Base-by-base conservation (phyloP, 495 filamentous ascomycete genomes). In the Sphaerosporella brunnea region DNA sequence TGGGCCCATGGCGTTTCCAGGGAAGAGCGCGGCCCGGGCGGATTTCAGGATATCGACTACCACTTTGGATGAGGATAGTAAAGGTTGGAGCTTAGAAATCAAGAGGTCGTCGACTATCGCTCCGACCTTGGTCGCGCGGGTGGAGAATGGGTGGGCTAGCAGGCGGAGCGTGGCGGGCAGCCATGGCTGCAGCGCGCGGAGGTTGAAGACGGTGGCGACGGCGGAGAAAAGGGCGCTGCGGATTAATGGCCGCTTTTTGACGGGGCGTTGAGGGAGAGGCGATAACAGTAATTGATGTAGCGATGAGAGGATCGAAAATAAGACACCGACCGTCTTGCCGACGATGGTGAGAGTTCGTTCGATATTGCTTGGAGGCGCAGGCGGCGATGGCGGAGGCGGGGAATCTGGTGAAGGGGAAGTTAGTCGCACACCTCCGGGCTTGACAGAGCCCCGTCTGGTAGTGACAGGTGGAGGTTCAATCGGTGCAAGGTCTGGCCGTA, bases 1-100 rank as follows among this genome's bases (percentile, higher is more conserved):
- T 10, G 63, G 59, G 28, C 65, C 72, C 49, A 66, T 68, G 48
- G 73, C 64, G 64, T 90, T 87, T 65, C 78, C 74, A 23, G 87
- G 85, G 61, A 93, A 93, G 36, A 93, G 64, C 45, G 78, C 70
- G 41, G 70, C 73, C 61, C 88, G 77, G 55, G 76, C 69, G 47
- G 70, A 72, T 58, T 76, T 73, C 51, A 96, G 77, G 48, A 86
- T 67, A 53, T 73, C 70, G 63, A 84, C 82, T 45, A 90, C 69
- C 55, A 77, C 48, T 71, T 37, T 65, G 44, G 82, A 72, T 65
- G 77, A 73, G 20, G 81, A 66, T 48, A 92, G 61, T 56, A 74
- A 67, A 44, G 69, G 68, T 51, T 72, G 66, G 53, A 93, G 72
- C 53, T 72, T 71, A 62, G 80, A 69, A 48, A 78, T 80, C 52